Base-by-base conservation (phyloP, 768 basidiomycete genomes). In the Daedaleopsis nitida region DNA sequence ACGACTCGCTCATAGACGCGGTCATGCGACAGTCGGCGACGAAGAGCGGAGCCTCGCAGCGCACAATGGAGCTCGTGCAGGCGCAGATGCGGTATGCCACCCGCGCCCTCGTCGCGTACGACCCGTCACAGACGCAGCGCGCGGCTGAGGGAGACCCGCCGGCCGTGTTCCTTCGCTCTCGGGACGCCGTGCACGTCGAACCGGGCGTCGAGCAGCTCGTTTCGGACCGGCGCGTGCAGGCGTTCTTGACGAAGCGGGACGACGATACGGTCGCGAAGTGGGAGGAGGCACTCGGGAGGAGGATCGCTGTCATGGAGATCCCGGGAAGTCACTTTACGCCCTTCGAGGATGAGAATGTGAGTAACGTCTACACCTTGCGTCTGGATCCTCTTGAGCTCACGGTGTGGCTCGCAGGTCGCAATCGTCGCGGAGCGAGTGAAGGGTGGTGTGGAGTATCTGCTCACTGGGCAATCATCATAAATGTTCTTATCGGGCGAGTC, bases 291-390 rank as follows among this genome's bases (percentile, higher is more conserved):
- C 71, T 78, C 0, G 76, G 75, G 5, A 59, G 51, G 10, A 34
- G 68, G 7, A 58, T 88, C 1, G 75, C 77, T 42, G 74, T 81
- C 2, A 68, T 83, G 44, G 82, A 85, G 62, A 82, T 90, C 4
- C 84, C 87, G 0, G 89, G 89, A 0, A 72, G 89, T 69, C 89
- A 91, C 63, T 89, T 90, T 61, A 70, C 81, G 63, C 76, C 81
- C 0, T 90, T 91, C 68, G 74, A 79, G 49, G 60, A 71, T 10
- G 60, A 64, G 10, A 80, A 86, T 67, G 89, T 89, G 59, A 65
- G 83, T 70, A 4, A 2, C 19, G 4, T 16, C 1, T 21, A 17
- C 3, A 3, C 39, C 39, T 42, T 5, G 39, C 3, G 13, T 10
- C 39, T 42, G 10, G n/a, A 42, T 17, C 39, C 39, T 13, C 39